Evolutionary conservation across 2,329 filamentous ascomycete species (phyloP).

Genomic region (Microcyclosporella mali): DNA sequence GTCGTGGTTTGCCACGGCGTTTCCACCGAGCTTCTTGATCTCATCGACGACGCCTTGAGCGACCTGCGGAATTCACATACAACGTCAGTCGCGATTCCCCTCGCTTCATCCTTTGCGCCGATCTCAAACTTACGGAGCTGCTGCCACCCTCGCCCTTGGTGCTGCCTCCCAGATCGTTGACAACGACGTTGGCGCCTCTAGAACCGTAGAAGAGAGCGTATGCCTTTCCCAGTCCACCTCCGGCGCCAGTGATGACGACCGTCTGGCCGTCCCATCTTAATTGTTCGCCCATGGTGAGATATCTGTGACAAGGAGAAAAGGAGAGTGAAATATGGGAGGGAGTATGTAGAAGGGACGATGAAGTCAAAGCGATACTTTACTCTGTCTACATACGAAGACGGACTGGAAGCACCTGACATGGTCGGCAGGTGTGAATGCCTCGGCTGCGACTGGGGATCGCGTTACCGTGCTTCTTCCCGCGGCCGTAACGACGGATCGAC

Average conservation of each 20-base stretch:
- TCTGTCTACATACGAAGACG: background rate
- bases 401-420: too few species aligned
- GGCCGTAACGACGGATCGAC: too few species aligned
- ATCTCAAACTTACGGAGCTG: conserved; percentile 44
- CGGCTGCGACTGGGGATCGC: too few species aligned
- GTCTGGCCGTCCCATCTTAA: conserved; percentile 84
- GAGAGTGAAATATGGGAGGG: conserved; percentile 1
- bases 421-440: too few species aligned
- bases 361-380: background rate
- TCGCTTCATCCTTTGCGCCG: background rate
- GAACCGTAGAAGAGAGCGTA: conserved; percentile 87
- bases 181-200: conserved; percentile 86
- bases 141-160: conserved; percentile 90
- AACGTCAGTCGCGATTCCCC: conserved; percentile 4
- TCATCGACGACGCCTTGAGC: conserved; percentile 77
- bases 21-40: conserved; percentile 82
- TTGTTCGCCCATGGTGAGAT: conserved; percentile 53
- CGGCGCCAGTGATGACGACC: conserved; percentile 80
- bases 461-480: too few species aligned
- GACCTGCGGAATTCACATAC: conserved; percentile 47
- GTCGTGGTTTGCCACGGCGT: conserved; percentile 97
- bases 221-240: conserved; percentile 72
- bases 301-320: conserved; percentile 4
- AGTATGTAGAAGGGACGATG: conserved; percentile 7
- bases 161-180: conserved; percentile 90